Evolutionary conservation across 768 basidiomycete species (phyloP).

Genomic region (Ephemerocybe angulata): DNA sequence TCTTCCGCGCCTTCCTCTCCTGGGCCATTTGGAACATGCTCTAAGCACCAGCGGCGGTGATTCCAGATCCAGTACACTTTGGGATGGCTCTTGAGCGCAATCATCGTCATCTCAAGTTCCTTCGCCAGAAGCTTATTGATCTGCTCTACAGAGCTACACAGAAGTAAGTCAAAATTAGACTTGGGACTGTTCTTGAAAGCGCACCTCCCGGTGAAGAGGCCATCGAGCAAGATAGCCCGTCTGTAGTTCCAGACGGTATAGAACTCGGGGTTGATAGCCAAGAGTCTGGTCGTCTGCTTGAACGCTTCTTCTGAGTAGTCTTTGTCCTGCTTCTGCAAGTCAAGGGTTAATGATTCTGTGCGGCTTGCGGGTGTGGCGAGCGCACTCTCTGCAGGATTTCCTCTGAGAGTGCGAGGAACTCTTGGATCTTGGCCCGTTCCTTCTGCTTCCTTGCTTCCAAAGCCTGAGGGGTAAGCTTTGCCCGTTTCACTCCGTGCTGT

Average conservation of each 20-base stretch:
- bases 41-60: constrained; percentile 92
- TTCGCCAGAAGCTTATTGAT: constrained; percentile 60
- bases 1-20: constrained; percentile 40
- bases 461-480: constrained; percentile 53
- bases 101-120: constrained; percentile 80
- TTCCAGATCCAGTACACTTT: constrained; percentile 99
- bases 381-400: constrained; percentile 61
- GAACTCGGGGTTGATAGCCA: constrained; percentile 89
- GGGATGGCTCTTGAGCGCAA: constrained; percentile 77
- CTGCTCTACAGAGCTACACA: constrained; percentile 52
- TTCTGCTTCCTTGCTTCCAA: constrained; percentile 63
- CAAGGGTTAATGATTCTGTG: constrained; percentile 1
- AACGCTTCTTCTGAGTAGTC: constrained; percentile 78
- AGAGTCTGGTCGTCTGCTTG: constrained; percentile 67
- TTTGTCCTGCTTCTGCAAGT: constrained; percentile 57
- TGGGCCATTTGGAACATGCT: constrained; percentile 77
- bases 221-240: constrained; percentile 68
- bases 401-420: constrained; percentile 65
- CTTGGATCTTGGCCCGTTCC: constrained; percentile 72
- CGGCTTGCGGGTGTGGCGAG: constrained; percentile 2
- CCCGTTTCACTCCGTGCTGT: constrained; percentile 74
- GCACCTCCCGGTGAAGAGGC: constrained; percentile 64
- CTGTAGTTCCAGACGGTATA: constrained; percentile 97
- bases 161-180: constrained; percentile 17
- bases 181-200: neutral